Base-by-base conservation (phyloP, 2,329 filamentous ascomycete genomes). In the Sporothrix humicola region DNA sequence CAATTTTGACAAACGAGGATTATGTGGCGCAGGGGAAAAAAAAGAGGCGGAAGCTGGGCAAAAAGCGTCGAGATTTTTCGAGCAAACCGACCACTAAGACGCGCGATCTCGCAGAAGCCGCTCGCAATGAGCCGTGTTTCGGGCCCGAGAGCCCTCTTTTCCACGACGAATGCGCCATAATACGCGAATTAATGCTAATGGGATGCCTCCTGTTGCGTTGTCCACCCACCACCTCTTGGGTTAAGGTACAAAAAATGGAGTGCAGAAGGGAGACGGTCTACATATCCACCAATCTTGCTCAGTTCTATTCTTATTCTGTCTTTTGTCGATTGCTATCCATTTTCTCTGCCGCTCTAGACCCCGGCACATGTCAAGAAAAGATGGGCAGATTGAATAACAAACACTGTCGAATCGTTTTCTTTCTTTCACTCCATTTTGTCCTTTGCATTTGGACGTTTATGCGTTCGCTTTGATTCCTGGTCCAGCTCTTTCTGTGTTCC, bases 261-360 rank as follows among this genome's bases (percentile, higher is more conserved):
- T 37, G 31, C 31, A 37, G 31, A 37, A 37, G 31, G 31, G 31
- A 37, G 7, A 37, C 31, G 31, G 31, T 5, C 7, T 37, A 7
- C 58, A 9, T 42, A 13, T 13, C 58, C 26, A 9, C 26, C 58
- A n/a, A 37, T 61, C 58, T 9, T 61, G 26, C 31, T n/a, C 58
- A 61, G 31, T 37, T 37, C 31, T 37, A 37, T 37, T 37, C 31
- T 37, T 5, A 5, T 37, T 37, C 31, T 37, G 31, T 37, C n/a
- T n/a, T n/a, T n/a, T n/a, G n/a, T n/a, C n/a, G n/a, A n/a, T n/a
- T n/a, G n/a, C n/a, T n/a, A n/a, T n/a, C n/a, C 15, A 23, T 44
- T 13, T 42, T 42, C 48, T 69, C 66, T 69, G 50, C 66, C 66
- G 26, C 46, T 69, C 66, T 69, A 69, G 48, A 69, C 66, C 23